Evolutionary conservation across 2,329 filamentous ascomycete species (phyloP).

Genomic region (Metarhizium robertsii): DNA sequence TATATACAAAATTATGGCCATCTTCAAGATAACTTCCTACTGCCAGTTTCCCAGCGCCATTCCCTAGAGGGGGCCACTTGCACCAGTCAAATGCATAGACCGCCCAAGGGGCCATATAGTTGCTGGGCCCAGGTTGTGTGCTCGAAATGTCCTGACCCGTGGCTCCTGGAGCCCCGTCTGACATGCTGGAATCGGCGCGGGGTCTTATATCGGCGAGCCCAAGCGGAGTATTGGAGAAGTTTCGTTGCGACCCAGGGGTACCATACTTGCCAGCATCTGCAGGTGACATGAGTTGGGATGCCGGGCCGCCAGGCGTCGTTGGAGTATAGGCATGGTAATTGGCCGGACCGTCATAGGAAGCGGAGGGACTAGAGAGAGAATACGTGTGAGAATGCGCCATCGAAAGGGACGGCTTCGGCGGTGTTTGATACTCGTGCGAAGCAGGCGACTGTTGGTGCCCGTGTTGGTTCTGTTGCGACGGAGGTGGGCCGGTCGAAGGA

Average conservation of each 20-base stretch:
- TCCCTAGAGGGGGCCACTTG: constrained; percentile 81
- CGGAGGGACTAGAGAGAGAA: constrained; percentile 74
- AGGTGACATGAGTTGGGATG: constrained; percentile 57
- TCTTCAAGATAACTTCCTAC: constrained; percentile 96
- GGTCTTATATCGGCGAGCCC: constrained; percentile 88
- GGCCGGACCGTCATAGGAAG: constrained; percentile 45
- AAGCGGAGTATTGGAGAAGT: constrained; percentile 73
- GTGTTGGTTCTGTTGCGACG: constrained; percentile 20
- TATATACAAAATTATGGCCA: constrained; percentile 86
- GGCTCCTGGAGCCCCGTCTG: constrained; percentile 58
- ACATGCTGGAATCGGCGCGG: constrained; percentile 70
- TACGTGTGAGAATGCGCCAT: constrained; percentile 67
- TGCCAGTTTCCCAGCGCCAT: constrained; percentile 83
- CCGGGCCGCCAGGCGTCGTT: constrained; percentile 52
- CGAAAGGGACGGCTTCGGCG: constrained; percentile 57
- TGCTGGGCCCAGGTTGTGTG: constrained; percentile 66
- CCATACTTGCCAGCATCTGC: constrained; percentile 43
- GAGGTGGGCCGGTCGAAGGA: constrained; percentile 23
- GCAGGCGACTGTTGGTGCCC: constrained; percentile 24
- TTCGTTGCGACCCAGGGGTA: constrained; percentile 48
- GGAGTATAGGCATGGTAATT: constrained; percentile 48
- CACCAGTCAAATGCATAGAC: constrained; percentile 99
- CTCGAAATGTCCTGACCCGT: constrained; percentile 57
- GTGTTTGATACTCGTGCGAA: constrained; percentile 50
- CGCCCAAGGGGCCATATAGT: constrained; percentile 88